These are phyloP conservation scores for Gorgonomyces haynaldii DNA, from an alignment of 192 early-diverging fungal species.

Conservation along the genomic window DNA sequence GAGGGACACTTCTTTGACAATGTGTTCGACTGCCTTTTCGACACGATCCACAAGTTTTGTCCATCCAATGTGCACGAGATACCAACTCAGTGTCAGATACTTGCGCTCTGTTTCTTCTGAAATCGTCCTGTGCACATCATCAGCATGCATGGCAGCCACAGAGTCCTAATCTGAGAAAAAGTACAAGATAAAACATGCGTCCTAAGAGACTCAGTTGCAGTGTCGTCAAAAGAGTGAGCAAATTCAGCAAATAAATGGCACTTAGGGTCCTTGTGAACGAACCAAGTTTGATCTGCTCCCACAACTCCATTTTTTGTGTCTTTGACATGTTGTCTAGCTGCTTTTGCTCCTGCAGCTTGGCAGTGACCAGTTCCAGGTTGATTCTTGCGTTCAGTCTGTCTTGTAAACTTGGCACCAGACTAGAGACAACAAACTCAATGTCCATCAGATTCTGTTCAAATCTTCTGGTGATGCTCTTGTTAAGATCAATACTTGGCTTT, in stretches of 20 bases:
- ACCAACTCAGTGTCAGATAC: conserved; percentile 87
- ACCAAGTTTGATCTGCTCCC: conserved; percentile 74
- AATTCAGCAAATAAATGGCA: conserved; percentile 72
- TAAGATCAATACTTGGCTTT: too few relatives aligned
- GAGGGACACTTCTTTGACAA: conserved; percentile 39
- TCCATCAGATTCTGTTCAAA: conserved; percentile 94
- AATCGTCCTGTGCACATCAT: conserved; percentile 5
- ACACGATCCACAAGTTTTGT: conserved; percentile 56
- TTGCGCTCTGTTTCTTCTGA: conserved; percentile 55
- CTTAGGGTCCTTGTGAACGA: conserved; percentile 80
- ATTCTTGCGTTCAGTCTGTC: conserved; percentile 66
- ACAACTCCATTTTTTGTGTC: conserved; percentile 47
- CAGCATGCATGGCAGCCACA: not conserved
- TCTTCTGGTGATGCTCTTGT: conserved; percentile 72
- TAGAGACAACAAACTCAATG: conserved; percentile 73
- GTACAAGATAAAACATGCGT: conserved; percentile 66
- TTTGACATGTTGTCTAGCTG: conserved; percentile 18
- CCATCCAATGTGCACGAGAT: conserved; percentile 83
- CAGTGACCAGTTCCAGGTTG: conserved; percentile 66
- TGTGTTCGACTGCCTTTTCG: conserved; percentile 49
- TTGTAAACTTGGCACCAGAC: conserved; percentile 66
- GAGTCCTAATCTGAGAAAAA: not conserved
- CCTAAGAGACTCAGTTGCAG: conserved; percentile 86
- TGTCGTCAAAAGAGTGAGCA: conserved; percentile 74
- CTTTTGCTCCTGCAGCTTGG: conserved; percentile 55